phyloP scores from a whole-genome alignment of 208 protist species.

The Vickermania ingenoplastis region DNA sequence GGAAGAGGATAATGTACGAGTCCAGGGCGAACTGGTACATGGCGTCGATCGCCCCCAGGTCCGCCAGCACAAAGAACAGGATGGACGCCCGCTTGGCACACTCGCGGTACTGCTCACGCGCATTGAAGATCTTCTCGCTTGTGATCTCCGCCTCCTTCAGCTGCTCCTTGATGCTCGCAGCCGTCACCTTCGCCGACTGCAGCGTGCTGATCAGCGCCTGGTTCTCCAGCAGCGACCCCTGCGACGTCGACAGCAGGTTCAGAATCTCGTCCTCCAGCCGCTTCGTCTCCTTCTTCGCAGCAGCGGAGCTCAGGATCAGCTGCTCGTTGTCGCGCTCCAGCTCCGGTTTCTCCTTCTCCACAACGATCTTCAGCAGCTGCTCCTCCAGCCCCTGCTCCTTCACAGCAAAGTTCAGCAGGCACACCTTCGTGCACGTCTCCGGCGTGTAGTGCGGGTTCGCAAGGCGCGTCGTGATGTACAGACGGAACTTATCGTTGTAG shows the following conservation, averaged over 20 bases:
- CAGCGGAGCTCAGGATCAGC: slow-evolving; percentile 92
- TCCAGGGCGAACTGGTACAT: slow-evolving; percentile 99
- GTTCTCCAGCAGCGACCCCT: slow-evolving; percentile 96
- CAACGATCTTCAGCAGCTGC: slow-evolving; percentile 97
- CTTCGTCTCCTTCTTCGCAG: slow-evolving; percentile 91
- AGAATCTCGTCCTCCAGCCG: slow-evolving; percentile 98
- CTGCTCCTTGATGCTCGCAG: slow-evolving; percentile 91
- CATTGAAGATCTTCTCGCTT: slow-evolving; percentile 93
- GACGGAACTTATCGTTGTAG: slow-evolving; percentile 95
- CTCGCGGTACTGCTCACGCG: slow-evolving; percentile 95
- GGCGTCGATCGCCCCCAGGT: slow-evolving; percentile 94
- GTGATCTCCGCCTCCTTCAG: slow-evolving; percentile 90
- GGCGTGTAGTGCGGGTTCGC: slow-evolving; percentile 97
- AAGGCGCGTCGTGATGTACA: slow-evolving; percentile 98
- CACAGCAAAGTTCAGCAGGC: slow-evolving; percentile 98
- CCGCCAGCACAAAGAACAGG: slow-evolving; percentile 97
- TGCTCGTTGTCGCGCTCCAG: slow-evolving; percentile 97
- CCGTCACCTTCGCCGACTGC: slow-evolving; percentile 95
- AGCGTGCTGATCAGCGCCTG: slow-evolving; percentile 95
- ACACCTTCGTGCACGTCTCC: slow-evolving; percentile 96
- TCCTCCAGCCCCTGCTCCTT: slow-evolving; percentile 97
- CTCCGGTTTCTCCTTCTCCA: slow-evolving; percentile 95
- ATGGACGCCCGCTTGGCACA: slow-evolving; percentile 93
- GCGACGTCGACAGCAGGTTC: slow-evolving; percentile 84
- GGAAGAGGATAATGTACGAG: slow-evolving; percentile 96